Evolutionary conservation across 441 rosid genomes (phyloP), one percentile per base, ranked within the genome.

Genomic region (Hura crepitans): DNA sequence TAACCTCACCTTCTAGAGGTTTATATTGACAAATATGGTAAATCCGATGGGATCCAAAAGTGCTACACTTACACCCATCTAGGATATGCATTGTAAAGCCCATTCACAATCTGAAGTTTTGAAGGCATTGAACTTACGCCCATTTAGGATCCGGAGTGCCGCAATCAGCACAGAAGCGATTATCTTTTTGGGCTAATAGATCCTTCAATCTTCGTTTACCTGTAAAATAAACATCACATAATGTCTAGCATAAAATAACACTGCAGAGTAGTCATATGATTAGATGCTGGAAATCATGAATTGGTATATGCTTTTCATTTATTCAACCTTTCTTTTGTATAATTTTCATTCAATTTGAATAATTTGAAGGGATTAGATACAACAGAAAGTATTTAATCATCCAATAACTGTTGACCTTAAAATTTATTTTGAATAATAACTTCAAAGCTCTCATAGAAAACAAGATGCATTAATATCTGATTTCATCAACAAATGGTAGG

Each of bases 71-170:
- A 20, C 46, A 17, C 43, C 27, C 12, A 45, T 31, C 14, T 42
- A 42, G n/a, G 47, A 57, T 57, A 63, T 65, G 59, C 46, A 66
- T 71, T 7, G 61, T 2, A 56, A 67, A 56, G 51, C 22, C 39
- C 28, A 22, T 68, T 43, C 71, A 37, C 27, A 54, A 72, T 51
- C 30, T 46, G n/a, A 72, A 67, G 18, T 56, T 31, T 45, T 31
- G 15, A 62, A 61, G 66, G 62, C 42, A 46, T 39, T 33, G 74
- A 66, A 85, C 99, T 85, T 83, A 95, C 97, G 98, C 99, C 97
- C 98, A 95, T 75, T 90, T 92, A 70, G 99, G 99, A 90, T 90
- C 99, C 5, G 93, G 86, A 72, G 97, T 93, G 62, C 88, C 83
- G 56, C 99, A 95, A 81, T 95, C 99, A 74, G 99, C 99, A 79